These are phyloP conservation scores for Metschnikowia peoriensis DNA, from an alignment of 805 yeast genomes.

Conservation along the genomic window DNA sequence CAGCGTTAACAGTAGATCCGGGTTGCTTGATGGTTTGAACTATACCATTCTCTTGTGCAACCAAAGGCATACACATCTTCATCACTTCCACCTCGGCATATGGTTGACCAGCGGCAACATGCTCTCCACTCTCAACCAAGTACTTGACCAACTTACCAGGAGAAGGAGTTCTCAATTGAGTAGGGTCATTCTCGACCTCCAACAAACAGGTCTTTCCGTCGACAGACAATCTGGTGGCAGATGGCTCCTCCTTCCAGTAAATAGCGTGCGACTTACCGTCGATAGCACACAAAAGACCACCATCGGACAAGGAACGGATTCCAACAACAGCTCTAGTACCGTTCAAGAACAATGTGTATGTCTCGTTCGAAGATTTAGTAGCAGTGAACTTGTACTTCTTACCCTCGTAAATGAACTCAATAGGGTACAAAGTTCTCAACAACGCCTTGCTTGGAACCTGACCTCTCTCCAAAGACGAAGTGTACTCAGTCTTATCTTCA, in stretches of 20 bases:
- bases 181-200: slow-evolving; percentile 96
- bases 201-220: slow-evolving; percentile 92
- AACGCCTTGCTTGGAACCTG: slow-evolving; percentile 85
- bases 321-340: slow-evolving; percentile 89
- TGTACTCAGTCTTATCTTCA: slow-evolving; percentile 66
- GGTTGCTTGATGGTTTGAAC: slow-evolving; percentile 95
- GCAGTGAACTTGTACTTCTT: slow-evolving; percentile 91
- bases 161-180: slow-evolving; percentile 97
- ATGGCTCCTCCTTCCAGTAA: slow-evolving; percentile 97
- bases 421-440: slow-evolving; percentile 83
- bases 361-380: slow-evolving; percentile 84
- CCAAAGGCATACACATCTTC: slow-evolving; percentile 99
- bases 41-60: slow-evolving; percentile 90
- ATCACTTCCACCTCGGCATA: slow-evolving; percentile 98
- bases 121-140: slow-evolving; percentile 94
- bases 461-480: slow-evolving; percentile 83
- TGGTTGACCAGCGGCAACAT: slow-evolving; percentile 84
- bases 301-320: slow-evolving; percentile 87
- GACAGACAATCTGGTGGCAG: slow-evolving; percentile 91
- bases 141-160: slow-evolving; percentile 97
- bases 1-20: slow-evolving; percentile 94
- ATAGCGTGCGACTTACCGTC: slow-evolving; percentile 94
- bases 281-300: slow-evolving; percentile 83
- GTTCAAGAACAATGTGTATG: slow-evolving; percentile 85
- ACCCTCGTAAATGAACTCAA: slow-evolving; percentile 95